Base-by-base conservation (phyloP, 192 early-diverging fungal species). In the Coemansia sp. region DNA sequence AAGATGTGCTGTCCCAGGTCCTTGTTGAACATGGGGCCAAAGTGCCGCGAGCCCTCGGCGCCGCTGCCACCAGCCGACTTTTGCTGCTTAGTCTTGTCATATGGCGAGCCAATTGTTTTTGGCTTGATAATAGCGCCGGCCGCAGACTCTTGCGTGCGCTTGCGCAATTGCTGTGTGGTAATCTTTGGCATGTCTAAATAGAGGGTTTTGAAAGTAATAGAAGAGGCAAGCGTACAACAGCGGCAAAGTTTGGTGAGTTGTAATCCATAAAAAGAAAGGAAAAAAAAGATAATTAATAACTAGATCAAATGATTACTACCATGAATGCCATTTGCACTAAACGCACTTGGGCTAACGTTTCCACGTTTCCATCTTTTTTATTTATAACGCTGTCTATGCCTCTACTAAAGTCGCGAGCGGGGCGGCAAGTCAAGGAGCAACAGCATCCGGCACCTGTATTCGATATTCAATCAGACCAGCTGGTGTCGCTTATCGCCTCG, bases 1-100 rank as follows among this genome's bases (percentile, higher is more conserved):
- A 99, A 85, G 75, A 99, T 99, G 72, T 99, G 97, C 83, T 99
- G 96, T 67, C 96, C 96, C 21, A 98, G 88, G 60, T 91, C 90
- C 82, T 99, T 99, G 88, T 98, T 94, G 84, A 97, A 97, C 63
- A 98, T 78, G 32, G 97, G 95, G 5, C 93, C 94, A 82, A 92
- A 91, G 63, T 85, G 81, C 57, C 84, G 63, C 9, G 62, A 69
- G 27, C 69, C 64, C 31, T 74, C 75, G 14, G 62, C 63, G 44
- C 38, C 46, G 32, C 64, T 59, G 55, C 66, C 53, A 29, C 50
- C 67, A 23, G 37, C 64, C n/a, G 50, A 19, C 36, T 46, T 45
- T 25, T 60, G 44, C 64, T 64, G 62, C 51, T 55, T 55, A 4
- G 69, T 15, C 55, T 66, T 78, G 51, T 71, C 76, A 58, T 83